These are phyloP conservation scores for Cercospora janseana DNA, from an alignment of 2,329 filamentous ascomycete species.

Conservation along the genomic window DNA sequence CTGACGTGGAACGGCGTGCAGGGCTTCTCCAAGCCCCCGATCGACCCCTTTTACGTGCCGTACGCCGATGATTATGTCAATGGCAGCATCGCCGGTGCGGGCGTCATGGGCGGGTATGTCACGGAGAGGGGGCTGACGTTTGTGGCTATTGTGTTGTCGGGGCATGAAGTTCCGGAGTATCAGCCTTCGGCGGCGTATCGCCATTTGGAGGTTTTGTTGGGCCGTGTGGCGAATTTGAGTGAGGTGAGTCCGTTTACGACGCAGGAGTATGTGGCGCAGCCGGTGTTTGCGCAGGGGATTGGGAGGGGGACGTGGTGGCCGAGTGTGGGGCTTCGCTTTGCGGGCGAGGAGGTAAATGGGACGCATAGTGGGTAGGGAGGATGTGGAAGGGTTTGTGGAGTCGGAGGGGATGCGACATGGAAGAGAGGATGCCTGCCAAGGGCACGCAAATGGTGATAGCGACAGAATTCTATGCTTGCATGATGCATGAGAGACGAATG, in stretches of 20 bases:
- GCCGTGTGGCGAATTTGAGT: constrained; percentile 34
- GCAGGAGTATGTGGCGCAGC: constrained; percentile 17
- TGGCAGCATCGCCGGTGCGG: constrained; percentile 42
- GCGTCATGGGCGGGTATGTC: constrained; percentile 44
- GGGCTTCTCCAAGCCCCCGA: constrained; percentile 47
- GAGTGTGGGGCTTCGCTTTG: too few relatives aligned
- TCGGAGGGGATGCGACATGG: too few relatives aligned
- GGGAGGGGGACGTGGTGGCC: constrained; percentile 21
- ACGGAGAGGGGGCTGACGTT: constrained; percentile 49
- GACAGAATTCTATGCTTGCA: too few relatives aligned
- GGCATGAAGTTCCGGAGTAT: constrained; percentile 47
- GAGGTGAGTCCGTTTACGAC: constrained; percentile 23
- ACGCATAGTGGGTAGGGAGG: too few relatives aligned
- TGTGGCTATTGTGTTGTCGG: constrained; percentile 44
- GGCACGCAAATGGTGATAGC: too few relatives aligned
- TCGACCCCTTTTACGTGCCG: constrained; percentile 43
- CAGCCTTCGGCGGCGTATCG: constrained; percentile 45
- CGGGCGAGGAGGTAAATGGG: too few relatives aligned
- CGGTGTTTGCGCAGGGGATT: constrained; percentile 1
- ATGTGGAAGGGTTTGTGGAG: too few relatives aligned
- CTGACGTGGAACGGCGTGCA: constrained; percentile 55
- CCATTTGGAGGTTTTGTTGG: constrained; percentile 45
- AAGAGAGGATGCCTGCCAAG: too few relatives aligned
- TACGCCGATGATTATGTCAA: constrained; percentile 46
- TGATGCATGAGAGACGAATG: too few relatives aligned